Conservation (phyloP, 306 rosid genomes). For the Prunus mume region DNA sequence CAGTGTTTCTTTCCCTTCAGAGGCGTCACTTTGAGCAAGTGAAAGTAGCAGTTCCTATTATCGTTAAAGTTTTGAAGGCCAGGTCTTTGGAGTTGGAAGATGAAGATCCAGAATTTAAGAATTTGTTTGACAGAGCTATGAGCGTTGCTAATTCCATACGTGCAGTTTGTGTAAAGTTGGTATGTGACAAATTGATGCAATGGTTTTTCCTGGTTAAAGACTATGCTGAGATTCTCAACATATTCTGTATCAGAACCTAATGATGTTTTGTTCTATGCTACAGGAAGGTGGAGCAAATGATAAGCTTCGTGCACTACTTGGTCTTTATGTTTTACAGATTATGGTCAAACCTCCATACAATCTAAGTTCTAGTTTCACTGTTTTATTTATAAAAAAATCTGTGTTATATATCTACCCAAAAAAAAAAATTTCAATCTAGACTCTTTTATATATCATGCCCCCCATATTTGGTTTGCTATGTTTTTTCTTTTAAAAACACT, state of each 20-base stretch:
- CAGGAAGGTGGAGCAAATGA: slow-evolving; percentile 56
- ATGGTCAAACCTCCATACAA: slow-evolving; percentile 41
- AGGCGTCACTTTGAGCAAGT: slow-evolving; percentile 86
- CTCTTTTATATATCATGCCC: not conserved
- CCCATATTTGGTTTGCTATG: not conserved
- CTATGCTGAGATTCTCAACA: slow-evolving; percentile 19
- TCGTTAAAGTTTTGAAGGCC: slow-evolving; percentile 64
- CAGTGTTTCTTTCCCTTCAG: slow-evolving; percentile 66
- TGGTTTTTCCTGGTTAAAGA: slow-evolving; percentile 11
- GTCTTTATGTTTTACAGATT: slow-evolving; percentile 70
- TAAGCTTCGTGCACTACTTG: slow-evolving; percentile 69
- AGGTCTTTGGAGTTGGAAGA: slow-evolving; percentile 50
- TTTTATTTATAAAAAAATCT: not conserved
- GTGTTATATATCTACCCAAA: not conserved
- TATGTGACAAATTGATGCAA: slow-evolving; percentile 37
- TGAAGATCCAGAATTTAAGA: slow-evolving; percentile 39
- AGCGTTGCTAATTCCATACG: slow-evolving; percentile 64
- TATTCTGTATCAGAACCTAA: slow-evolving; percentile 18
- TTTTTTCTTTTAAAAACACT: slow-evolving; percentile 4
- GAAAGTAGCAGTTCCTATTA: slow-evolving; percentile 59
- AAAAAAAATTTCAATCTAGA: not conserved
- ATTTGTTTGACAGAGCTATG: slow-evolving; percentile 50
- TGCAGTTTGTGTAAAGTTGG: slow-evolving; percentile 61
- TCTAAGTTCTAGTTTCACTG: slow-evolving; percentile 8
- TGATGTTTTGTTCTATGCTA: slow-evolving; percentile 17